A percentile compares a stretch with the other conserved stretches of the same genome.
These are phyloP conservation scores for Phytophthora quininea DNA, from an alignment of 352 stramenopile species.

Conservation along the genomic window DNA sequence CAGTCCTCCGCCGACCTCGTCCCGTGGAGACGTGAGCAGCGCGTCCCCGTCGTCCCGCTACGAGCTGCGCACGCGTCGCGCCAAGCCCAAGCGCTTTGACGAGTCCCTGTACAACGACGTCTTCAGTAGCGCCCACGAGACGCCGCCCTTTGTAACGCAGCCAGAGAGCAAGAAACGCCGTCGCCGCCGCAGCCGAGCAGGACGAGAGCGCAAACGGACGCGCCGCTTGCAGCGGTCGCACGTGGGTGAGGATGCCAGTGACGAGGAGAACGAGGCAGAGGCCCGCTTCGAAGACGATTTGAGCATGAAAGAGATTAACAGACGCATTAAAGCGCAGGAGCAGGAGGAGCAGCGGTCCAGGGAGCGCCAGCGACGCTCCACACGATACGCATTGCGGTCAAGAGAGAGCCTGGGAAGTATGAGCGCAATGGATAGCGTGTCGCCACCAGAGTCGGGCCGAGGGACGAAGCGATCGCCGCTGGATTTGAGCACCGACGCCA, in stretches of 20 bases:
- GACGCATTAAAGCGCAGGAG: constrained; percentile 54
- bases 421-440: constrained; percentile 26
- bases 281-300: constrained; percentile 52
- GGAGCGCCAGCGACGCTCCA: constrained; percentile 35
- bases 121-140: constrained; percentile 51
- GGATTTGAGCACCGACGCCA: constrained; percentile 27
- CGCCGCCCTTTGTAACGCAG: constrained; percentile 13
- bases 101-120: constrained; percentile 74
- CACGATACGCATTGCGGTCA: constrained; percentile 67
- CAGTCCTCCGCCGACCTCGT: constrained; percentile 12
- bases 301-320: constrained; percentile 64
- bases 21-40: constrained; percentile 16
- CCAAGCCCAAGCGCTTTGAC: constrained; percentile 69
- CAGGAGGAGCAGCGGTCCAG: constrained; percentile 35
- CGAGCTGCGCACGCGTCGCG: constrained; percentile 54
- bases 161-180: constrained; percentile 36
- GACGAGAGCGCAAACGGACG: constrained; percentile 6
- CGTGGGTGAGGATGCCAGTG: constrained; percentile 33
- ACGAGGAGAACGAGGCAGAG: constrained; percentile 39
- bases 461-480: constrained; percentile 34
- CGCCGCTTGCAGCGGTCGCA: background rate
- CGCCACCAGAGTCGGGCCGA: constrained; percentile 7
- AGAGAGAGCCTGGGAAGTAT: constrained; percentile 39
- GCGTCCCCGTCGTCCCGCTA: constrained; percentile 43
- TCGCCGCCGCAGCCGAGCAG: constrained; percentile 13